Percentiles rank a stretch among this genome's conserved stretches.
These are phyloP conservation scores for Xylariales sp. DNA, from an alignment of 2,329 filamentous ascomycete species.

Conservation along the genomic window DNA sequence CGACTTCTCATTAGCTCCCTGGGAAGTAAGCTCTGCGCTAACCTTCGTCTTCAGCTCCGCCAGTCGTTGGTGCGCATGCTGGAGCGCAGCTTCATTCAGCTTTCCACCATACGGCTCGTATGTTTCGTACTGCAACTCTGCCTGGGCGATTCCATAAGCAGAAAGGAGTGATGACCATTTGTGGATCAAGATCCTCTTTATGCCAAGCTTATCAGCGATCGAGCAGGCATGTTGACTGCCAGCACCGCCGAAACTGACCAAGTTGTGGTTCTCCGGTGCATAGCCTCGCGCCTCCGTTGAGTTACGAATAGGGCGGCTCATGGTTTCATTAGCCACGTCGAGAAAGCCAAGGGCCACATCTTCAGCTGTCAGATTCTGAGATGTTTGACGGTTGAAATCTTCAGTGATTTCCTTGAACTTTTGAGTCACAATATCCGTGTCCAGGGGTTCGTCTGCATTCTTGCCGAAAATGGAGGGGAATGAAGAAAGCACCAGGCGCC, in stretches of 20 bases:
- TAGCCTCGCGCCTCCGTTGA: slow-evolving; percentile 46
- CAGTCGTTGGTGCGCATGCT: slow-evolving; percentile 5
- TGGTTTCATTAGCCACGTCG: slow-evolving; percentile 70
- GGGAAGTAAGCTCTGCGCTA: slow-evolving; percentile 15
- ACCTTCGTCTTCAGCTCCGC: slow-evolving; percentile 29
- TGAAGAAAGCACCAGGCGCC: slow-evolving; percentile 55
- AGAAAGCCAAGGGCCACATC: slow-evolving; percentile 64
- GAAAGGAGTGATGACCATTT: slow-evolving; percentile 27
- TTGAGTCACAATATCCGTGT: slow-evolving; percentile 30
- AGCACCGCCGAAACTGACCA: slow-evolving; percentile 58
- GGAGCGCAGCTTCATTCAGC: slow-evolving; percentile 7
- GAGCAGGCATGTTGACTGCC: slow-evolving; percentile 57
- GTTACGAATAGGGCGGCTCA: slow-evolving; percentile 68
- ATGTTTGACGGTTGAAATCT: slow-evolving; percentile 29
- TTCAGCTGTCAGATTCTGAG: slow-evolving; percentile 21
- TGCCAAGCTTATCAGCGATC: slow-evolving; percentile 34
- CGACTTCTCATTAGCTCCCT: slow-evolving; percentile 12
- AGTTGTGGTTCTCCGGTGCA: slow-evolving; percentile 23
- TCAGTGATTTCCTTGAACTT: slow-evolving; percentile 36
- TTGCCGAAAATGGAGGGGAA: slow-evolving; percentile 71
- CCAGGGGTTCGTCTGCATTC: slow-evolving; percentile 54
- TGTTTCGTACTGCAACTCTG: slow-evolving; percentile 10
- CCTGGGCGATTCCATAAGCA: slow-evolving; percentile 22
- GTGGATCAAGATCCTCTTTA: slow-evolving; percentile 34
- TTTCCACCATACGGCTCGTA: slow-evolving; percentile 11